Evolutionary conservation across 331 rosid genomes (phyloP), one percentile per base, ranked within the genome.

Genomic region (Rhamnella rubrinervis): DNA sequence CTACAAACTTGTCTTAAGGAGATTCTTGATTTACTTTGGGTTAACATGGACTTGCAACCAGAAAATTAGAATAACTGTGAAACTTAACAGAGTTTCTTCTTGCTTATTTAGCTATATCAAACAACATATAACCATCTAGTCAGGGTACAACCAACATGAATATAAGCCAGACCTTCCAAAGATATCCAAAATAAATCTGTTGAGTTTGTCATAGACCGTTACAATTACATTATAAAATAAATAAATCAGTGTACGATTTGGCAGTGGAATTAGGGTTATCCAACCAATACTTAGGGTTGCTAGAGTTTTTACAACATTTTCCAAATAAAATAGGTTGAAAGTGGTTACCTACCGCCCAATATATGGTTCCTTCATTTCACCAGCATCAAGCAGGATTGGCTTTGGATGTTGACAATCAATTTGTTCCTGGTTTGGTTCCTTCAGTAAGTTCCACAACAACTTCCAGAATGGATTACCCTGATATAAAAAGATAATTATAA

Each of bases 361-460:
- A 85, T 92, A 92, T 7, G 98, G 97, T 79, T 65, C 44, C 70
- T 78, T 83, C 98, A 92, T 90, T 86, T 86, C 97, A 75, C 98
- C 97, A 67, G 93, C 83, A 83, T 92, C 98, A 58, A 92, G 93
- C 79, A 92, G 80, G 76, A 92, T 92, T 51, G 97, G 96, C 85
- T 92, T 90, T 65, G 98, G 96, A 35, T 16, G 77, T 63, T 92
- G 98, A 77, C 97, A 92, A 23, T 82, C 79, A 74, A 83, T 70
- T 68, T 92, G 98, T 77, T 92, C 87, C 77, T 84, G 63, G 74
- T 25, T 74, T 71, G 96, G 92, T 0, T 64, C 85, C 82, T 88
- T 88, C 20, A 92, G 85, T 38, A 90, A 20, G 67, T 88, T 71
- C 28, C 96, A 88, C 52, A 90, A 84, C 80, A 90, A 68, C 81